Base-by-base conservation (phyloP, 2,329 filamentous ascomycete species). In the Pseudophaeomoniella oleicola region DNA sequence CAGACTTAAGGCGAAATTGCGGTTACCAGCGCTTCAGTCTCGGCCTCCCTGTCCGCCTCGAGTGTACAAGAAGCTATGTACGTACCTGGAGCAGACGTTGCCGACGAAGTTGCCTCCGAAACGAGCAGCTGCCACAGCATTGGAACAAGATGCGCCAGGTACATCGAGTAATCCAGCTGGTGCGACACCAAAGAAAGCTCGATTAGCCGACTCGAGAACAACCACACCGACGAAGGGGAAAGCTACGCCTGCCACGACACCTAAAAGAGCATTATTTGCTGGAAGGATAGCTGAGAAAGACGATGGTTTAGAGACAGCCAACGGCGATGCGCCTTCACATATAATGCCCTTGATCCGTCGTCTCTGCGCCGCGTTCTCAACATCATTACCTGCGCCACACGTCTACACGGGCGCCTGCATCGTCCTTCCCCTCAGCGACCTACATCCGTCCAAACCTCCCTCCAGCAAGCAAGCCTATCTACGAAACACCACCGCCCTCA, bases 11-110 rank as follows among this genome's bases (percentile, higher is more conserved):
- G 80, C 77, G 38, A 56, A 67, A 1, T 71, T 93, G 32, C 75
- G 86, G 51, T 73, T 94, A 5, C 86, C 87, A 0, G 71, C 77
- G 1, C 78, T 87, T 39, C 73, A 81, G 43, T 72, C 80, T 2
- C 71, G 76, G 3, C 83, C 86, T 2, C 86, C 86, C 3, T 80
- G 85, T 37, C 77, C 78, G 33, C 85, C 84, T 1, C 72, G 75
- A 38, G 70, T 85, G 36, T 96, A 96, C 64, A 82, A 81, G 50
- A 83, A 84, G 40, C 67, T 96, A 27, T 90, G 87, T 55, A 64
- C 64, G 19, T 86, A 88, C 53, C 73, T 96, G 41, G 79, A 88
- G 46, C 75, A 73, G 38, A 77, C 78, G 30, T 64, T 96, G 4
- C 68, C 71, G 11, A 57, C 56, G 18, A 46, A 62, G 12, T 44